Evolutionary conservation across 345 rosid genomes (phyloP).

Genomic region (Hevea brasiliensis): DNA sequence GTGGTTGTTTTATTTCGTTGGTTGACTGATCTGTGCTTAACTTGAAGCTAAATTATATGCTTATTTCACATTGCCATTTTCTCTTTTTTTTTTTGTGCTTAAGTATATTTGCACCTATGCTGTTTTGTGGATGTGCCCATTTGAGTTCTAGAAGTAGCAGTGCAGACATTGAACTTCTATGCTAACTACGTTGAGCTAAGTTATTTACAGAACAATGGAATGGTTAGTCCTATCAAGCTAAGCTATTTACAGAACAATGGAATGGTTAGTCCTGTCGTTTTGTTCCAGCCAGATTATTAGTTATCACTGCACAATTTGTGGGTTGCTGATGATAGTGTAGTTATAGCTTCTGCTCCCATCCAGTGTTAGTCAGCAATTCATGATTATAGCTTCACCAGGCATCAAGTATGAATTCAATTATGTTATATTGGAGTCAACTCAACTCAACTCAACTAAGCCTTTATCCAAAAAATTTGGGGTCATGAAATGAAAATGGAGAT

Average conservation of each 20-base stretch:
- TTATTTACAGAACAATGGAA: neutral
- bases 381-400: no score
- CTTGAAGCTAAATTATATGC: constrained; percentile 15
- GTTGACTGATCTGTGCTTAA: constrained; percentile 43
- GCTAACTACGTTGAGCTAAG: neutral
- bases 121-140: neutral
- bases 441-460: no score
- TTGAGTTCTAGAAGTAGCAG: neutral
- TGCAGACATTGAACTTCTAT: neutral
- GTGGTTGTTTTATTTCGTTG: constrained; percentile 9
- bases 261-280: no score
- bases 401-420: no score
- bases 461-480: no score
- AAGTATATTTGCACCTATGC: neutral
- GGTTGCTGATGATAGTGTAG: no score
- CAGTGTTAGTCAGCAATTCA: no score
- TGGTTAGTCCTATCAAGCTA: neutral
- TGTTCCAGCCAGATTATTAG: no score
- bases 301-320: no score
- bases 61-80: neutral
- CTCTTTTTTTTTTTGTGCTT: neutral
- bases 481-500: no score
- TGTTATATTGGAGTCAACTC: no score
- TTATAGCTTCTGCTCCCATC: no score
- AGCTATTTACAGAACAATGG: neutral